These are phyloP conservation scores for Pterocarpus macrocarpus DNA, from an alignment of 306 rosid species.

Conservation along the genomic window DNA sequence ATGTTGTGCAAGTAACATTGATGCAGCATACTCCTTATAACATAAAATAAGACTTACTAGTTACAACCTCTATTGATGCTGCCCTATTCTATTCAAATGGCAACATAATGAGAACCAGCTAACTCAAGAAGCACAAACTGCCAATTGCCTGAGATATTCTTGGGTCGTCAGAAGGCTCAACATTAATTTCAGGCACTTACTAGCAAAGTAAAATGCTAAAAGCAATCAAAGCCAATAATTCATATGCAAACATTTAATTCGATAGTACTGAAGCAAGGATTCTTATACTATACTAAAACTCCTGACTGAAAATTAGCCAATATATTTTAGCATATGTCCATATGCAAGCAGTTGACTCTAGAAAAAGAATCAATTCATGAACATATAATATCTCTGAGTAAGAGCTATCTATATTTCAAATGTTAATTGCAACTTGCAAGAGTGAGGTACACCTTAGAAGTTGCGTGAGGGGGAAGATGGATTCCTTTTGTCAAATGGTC, in stretches of 20 bases:
- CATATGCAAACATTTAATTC: conserved; percentile 7
- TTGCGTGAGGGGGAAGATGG: conserved; percentile 37
- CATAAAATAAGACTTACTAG: too few relatives aligned
- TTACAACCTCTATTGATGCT: conserved; percentile 54
- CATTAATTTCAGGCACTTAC: conserved; percentile 63
- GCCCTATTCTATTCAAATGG: conserved; percentile 71
- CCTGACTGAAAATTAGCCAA: background rate
- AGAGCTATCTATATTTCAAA: conserved; percentile 9
- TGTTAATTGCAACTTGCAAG: background rate
- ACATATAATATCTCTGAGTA: conserved; percentile 15
- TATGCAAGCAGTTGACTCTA: conserved; percentile 26
- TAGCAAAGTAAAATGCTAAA: conserved; percentile 1
- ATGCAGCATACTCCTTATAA: too few relatives aligned
- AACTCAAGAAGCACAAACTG: too few relatives aligned
- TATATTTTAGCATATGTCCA: background rate
- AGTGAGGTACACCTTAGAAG: too few relatives aligned
- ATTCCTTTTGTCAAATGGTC: conserved; percentile 48
- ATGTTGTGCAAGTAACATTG: conserved; percentile 1
- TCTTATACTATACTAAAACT: conserved; percentile 9
- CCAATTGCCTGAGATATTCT: too few relatives aligned
- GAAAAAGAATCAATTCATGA: conserved; percentile 24
- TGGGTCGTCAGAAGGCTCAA: conserved; percentile 55
- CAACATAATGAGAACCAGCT: conserved; percentile 79
- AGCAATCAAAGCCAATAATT: conserved; percentile 23
- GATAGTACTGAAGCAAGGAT: conserved; percentile 7